Base-by-base conservation (phyloP, 1,284 basidiomycete genomes). In the Phenoliferia sp. region DNA sequence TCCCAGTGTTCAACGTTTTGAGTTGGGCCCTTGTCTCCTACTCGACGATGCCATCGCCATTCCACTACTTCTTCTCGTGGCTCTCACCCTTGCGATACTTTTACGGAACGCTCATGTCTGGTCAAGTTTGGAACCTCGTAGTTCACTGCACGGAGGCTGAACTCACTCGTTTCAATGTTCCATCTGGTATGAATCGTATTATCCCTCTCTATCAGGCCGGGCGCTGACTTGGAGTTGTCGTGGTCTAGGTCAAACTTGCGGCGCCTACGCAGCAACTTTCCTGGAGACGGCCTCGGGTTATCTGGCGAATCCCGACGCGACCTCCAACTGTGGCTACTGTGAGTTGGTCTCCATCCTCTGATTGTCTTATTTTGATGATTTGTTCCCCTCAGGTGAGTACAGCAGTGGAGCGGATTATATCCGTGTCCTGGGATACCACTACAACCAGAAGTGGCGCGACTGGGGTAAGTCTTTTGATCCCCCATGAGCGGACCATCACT, bases 241-340 rank as follows among this genome's bases (percentile, higher is more conserved):
- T n/a, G n/a, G n/a, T n/a, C 7, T 35, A 59, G 61, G 61, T 39
- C 32, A 35, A 33, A 63, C 61, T 16, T 67, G 61, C 35, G 57
- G 29, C 10, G 59, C 55, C 10, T 65, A 65, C 59, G 32, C 36
- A 3, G 52, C 36, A n/a, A 19, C 59, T 0, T 65, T 65, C 59
- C 29, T 61, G 1, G 36, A 19, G 31, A 50, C 59, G 0, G 64
- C 64, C 7, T 26, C 86, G 3, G 94, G 91, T 0, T 95, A 96
- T 80, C 79, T 96, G 44, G 83, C 88, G 71, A 89, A 94, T 77
- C 83, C 84, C 0, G 80, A 82, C 61, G 89, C 83, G 10, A 88
- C 85, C 0, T 64, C 77, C 2, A 75, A 74, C 6, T 93, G 91
- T 78, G 82, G 83, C 3, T 56, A n/a, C n/a, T n/a, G n/a, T n/a